Evolutionary conservation across 495 filamentous ascomycete species (phyloP).

Genomic region (Talaromyces thailandensis): DNA sequence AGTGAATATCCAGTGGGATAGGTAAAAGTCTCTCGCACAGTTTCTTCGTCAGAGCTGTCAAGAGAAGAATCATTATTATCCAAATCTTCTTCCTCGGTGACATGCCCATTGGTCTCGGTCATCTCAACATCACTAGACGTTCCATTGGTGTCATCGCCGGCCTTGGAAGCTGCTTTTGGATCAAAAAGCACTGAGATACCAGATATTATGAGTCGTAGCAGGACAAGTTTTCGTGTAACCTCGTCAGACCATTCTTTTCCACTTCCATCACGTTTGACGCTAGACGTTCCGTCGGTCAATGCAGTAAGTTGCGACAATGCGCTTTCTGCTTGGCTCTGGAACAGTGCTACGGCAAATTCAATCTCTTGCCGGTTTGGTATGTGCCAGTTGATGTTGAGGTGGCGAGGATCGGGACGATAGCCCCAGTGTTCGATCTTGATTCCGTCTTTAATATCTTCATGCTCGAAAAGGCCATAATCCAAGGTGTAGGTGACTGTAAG

Average conservation of each 20-base stretch:
- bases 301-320: slow-evolving; percentile 62
- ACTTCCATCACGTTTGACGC: slow-evolving; percentile 85
- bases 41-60: slow-evolving; percentile 70
- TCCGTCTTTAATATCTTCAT: slow-evolving; percentile 44
- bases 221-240: slow-evolving; percentile 77
- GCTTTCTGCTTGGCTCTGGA: slow-evolving; percentile 62
- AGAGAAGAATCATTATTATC: slow-evolving; percentile 53
- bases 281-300: slow-evolving; percentile 70
- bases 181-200: slow-evolving; percentile 87
- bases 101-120: slow-evolving; percentile 14
- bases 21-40: slow-evolving; percentile 68
- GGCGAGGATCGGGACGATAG: slow-evolving; percentile 53
- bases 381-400: slow-evolving; percentile 87
- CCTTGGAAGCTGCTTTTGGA: slow-evolving; percentile 52
- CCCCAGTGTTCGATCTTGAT: slow-evolving; percentile 72
- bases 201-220: slow-evolving; percentile 76
- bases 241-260: slow-evolving; percentile 99
- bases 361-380: slow-evolving; percentile 70
- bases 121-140: slow-evolving; percentile 33
- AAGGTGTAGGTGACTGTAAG: slow-evolving; percentile 86
- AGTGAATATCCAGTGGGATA: slow-evolving; percentile 85
- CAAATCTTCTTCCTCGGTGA: slow-evolving; percentile 30
- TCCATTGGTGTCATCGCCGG: slow-evolving; percentile 11
- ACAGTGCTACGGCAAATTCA: slow-evolving; percentile 79
- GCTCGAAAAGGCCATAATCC: slow-evolving; percentile 79